Evolutionary conservation across 768 basidiomycete species (phyloP).

Genomic region (Leucocoprinus sp.): DNA sequence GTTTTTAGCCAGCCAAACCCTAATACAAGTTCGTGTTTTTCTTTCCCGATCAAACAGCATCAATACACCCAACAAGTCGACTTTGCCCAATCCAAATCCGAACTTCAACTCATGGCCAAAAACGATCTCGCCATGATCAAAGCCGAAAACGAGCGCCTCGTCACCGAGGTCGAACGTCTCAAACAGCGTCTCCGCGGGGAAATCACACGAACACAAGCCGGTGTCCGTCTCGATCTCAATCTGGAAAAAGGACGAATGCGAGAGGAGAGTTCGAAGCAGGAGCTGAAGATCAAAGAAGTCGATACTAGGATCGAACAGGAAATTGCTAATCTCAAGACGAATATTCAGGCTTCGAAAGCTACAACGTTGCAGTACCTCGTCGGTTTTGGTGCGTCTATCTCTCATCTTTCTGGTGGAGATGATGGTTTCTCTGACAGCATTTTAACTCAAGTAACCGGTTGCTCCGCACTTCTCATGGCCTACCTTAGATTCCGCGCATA

Average conservation of each 20-base stretch:
- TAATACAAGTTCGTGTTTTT: not conserved
- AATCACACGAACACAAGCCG: constrained; percentile 85
- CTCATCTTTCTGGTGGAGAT: not conserved
- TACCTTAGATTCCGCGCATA: constrained; percentile 67
- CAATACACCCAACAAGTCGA: constrained; percentile 96
- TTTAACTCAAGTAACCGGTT: constrained; percentile 62
- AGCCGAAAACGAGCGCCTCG: constrained; percentile 91
- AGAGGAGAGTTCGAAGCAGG: constrained; percentile 86
- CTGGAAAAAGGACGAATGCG: constrained; percentile 94
- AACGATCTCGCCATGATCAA: constrained; percentile 94
- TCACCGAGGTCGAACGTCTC: constrained; percentile 86
- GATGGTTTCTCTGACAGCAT: constrained; percentile 7
- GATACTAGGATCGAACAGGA: constrained; percentile 96
- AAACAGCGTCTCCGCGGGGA: constrained; percentile 91
- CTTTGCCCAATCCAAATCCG: constrained; percentile 93
- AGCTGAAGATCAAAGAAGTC: constrained; percentile 95
- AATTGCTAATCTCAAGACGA: constrained; percentile 77
- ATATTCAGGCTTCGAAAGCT: constrained; percentile 84
- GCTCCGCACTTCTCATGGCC: constrained; percentile 81
- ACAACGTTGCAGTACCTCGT: constrained; percentile 84
- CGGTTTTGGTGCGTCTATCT: constrained; percentile 59
- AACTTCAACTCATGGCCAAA: constrained; percentile 93
- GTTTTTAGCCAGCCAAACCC: not conserved
- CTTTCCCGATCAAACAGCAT: constrained; percentile 42
- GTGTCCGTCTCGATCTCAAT: constrained; percentile 91